Evolutionary conservation across 441 rosid species (phyloP).

Genomic region (Brassica balearica): DNA sequence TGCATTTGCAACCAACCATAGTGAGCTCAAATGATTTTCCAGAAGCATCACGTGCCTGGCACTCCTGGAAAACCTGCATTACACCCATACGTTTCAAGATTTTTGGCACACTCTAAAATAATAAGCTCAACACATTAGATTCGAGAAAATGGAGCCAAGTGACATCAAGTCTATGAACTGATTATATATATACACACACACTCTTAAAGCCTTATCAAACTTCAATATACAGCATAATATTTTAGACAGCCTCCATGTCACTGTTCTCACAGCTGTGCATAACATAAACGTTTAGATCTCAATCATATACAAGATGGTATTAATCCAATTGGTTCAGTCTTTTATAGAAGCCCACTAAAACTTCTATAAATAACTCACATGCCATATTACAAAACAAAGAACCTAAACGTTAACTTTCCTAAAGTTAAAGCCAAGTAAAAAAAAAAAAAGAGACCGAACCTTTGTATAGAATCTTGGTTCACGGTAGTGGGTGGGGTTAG

Average conservation of each 20-base stretch:
- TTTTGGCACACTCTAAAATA: background rate
- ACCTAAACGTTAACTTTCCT: background rate
- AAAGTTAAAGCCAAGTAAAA: background rate
- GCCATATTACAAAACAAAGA: background rate
- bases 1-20: conserved; percentile 81
- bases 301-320: background rate
- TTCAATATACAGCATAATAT: background rate
- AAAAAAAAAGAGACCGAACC: conserved; percentile 48
- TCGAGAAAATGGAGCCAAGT: background rate
- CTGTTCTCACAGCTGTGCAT: background rate
- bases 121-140: conserved; percentile 8
- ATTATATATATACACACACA: background rate
- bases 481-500: conserved; percentile 95
- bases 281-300: conserved; percentile 16
- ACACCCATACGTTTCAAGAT: background rate
- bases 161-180: background rate
- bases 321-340: background rate
- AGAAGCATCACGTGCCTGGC: conserved; percentile 57
- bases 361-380: background rate
- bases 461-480: conserved; percentile 94
- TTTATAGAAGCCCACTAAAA: background rate
- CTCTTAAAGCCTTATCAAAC: conserved; percentile 4
- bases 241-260: conserved; percentile 6
- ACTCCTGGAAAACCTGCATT: conserved; percentile 80
- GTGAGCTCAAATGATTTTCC: conserved; percentile 85